Evolutionary conservation across 2,329 filamentous ascomycete genomes (phyloP).

Genomic region (Diaporthe sp.): DNA sequence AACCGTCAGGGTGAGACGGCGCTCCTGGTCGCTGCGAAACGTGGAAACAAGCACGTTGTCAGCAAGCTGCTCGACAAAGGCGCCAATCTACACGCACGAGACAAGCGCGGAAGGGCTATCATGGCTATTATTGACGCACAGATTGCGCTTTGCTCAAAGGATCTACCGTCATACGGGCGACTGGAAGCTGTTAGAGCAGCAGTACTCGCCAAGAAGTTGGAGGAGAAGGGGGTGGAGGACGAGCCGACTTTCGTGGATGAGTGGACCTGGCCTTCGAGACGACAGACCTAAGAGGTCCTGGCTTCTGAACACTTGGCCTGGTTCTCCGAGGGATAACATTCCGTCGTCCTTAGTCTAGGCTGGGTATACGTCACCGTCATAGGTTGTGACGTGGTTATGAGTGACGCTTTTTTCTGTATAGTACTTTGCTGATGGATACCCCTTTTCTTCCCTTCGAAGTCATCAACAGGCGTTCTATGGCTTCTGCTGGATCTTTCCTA

Average conservation of each 20-base stretch:
- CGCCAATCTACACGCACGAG: constrained; percentile 62
- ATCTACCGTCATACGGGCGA: constrained; percentile 32
- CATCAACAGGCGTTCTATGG: constrained; percentile 9
- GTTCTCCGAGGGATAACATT: too few relatives aligned
- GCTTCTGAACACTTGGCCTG: not conserved
- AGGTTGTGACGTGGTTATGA: not conserved
- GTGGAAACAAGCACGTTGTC: constrained; percentile 66
- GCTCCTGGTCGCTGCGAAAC: constrained; percentile 66
- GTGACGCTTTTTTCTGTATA: constrained; percentile 10
- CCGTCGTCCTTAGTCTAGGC: not conserved
- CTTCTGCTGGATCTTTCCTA: not conserved
- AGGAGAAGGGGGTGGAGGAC: constrained; percentile 30
- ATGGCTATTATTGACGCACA: constrained; percentile 61
- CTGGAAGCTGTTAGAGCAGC: constrained; percentile 37
- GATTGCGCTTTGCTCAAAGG: constrained; percentile 45
- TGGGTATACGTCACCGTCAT: not conserved
- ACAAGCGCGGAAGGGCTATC: constrained; percentile 59
- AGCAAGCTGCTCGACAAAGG: constrained; percentile 60
- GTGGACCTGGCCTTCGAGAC: constrained; percentile 24
- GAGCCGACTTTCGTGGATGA: constrained; percentile 37
- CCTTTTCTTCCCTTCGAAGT: constrained; percentile 5
- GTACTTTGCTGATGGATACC: constrained; percentile 32
- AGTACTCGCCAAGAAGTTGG: constrained; percentile 35
- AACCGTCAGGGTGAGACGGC: constrained; percentile 69
- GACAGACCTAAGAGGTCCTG: not conserved